Evolutionary conservation across 805 yeast genomes (phyloP).

Genomic region (Candida stauntonica): DNA sequence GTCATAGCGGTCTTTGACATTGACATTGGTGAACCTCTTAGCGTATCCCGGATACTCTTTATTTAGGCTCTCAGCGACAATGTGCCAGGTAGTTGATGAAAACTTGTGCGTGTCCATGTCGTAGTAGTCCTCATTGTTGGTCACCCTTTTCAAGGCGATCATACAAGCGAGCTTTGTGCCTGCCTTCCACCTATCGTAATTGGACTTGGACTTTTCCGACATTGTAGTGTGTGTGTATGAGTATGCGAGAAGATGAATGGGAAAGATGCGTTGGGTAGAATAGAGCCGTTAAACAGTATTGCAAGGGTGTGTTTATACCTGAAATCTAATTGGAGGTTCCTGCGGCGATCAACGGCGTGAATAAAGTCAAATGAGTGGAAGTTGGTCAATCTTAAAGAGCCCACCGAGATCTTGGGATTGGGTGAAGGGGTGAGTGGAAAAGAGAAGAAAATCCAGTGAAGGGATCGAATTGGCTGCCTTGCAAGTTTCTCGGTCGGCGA

Average conservation of each 20-base stretch:
- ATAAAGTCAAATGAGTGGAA: neutral
- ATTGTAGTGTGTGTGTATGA: neutral
- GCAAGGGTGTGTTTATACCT: too few relatives aligned
- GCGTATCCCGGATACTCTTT: conserved; percentile 25
- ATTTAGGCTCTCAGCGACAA: conserved; percentile 25
- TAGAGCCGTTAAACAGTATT: neutral
- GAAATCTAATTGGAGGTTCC: too few relatives aligned
- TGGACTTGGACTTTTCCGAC: conserved; percentile 11
- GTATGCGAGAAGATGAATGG: neutral
- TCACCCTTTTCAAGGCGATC: conserved; percentile 21
- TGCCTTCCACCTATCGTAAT: conserved; percentile 28
- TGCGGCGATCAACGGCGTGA: too few relatives aligned
- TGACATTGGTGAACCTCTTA: conserved; percentile 26
- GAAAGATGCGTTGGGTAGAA: neutral
- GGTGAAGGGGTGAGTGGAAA: too few relatives aligned
- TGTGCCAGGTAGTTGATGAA: conserved; percentile 24
- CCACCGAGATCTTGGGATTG: too few relatives aligned
- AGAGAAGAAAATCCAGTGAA: too few relatives aligned
- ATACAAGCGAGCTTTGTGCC: conserved; percentile 27
- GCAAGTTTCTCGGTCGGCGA: too few relatives aligned
- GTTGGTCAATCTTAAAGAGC: too few relatives aligned
- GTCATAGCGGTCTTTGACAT: conserved; percentile 27
- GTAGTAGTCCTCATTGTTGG: conserved; percentile 19
- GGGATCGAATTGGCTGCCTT: too few relatives aligned
- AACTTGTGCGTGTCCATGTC: conserved; percentile 15